Evolutionary conservation across 257 asterid genomes (phyloP).

Genomic region (Fraxinus excelsior): DNA sequence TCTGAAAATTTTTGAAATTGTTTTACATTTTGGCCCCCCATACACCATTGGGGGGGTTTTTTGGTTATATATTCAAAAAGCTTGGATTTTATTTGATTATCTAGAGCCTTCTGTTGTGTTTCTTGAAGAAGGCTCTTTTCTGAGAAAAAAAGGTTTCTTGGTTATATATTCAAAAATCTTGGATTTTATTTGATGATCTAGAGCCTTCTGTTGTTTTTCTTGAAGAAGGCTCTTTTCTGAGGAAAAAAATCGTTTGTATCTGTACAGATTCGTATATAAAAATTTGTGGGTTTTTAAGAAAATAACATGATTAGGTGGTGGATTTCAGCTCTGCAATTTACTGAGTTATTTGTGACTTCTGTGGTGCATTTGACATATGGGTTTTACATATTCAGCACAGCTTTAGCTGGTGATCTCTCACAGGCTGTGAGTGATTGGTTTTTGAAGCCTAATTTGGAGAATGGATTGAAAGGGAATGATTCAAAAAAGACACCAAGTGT

Average conservation of each 20-base stretch:
- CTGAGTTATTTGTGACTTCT: conserved; percentile 71
- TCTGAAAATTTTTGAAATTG: not conserved
- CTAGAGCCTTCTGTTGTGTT: conserved; percentile 58
- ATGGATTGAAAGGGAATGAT: conserved; percentile 43
- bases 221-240: conserved; percentile 53
- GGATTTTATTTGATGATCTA: conserved; percentile 20
- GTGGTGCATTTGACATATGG: conserved; percentile 90
- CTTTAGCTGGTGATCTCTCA: conserved; percentile 85
- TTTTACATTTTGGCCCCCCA: not conserved
- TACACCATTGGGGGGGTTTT: conserved; percentile 6
- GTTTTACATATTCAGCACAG: conserved; percentile 88
- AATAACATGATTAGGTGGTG: conserved; percentile 73
- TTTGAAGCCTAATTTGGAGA: conserved; percentile 60
- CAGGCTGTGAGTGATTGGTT: conserved; percentile 64
- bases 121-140: conserved; percentile 58
- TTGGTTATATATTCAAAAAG: not conserved
- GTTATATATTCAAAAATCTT: conserved; percentile 2
- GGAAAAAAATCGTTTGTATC: not conserved
- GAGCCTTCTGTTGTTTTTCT: conserved; percentile 62
- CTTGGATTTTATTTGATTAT: conserved; percentile 22
- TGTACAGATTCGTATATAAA: not conserved
- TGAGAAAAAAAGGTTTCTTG: not conserved
- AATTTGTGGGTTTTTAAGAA: not conserved
- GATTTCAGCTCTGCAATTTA: conserved; percentile 63
- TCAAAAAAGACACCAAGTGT: conserved; percentile 34